Percentiles rank a stretch among this genome's conserved stretches.
phyloP scores from a whole-genome alignment of 305 asterid genomes.

The Plantago rigida region DNA sequence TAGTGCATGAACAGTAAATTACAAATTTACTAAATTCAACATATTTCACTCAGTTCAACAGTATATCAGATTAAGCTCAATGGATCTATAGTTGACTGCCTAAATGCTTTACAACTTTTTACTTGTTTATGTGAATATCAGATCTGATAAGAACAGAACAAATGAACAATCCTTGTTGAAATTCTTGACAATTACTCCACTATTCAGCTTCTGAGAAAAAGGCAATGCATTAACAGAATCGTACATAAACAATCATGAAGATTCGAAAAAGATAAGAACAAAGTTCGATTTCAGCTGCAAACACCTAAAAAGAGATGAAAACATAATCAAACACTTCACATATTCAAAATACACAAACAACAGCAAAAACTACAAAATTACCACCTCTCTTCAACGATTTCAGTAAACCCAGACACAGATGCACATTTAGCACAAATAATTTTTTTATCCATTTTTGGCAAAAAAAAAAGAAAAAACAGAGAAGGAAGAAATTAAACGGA shows the following conservation, averaged over 20 bases:
- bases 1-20: too few species aligned
- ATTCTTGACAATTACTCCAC: too few species aligned
- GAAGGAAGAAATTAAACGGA: conserved; percentile 24
- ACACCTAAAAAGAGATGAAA: too few species aligned
- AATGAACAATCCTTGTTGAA: too few species aligned
- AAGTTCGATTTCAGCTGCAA: background rate
- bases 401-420: background rate
- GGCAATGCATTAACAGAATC: background rate
- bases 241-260: background rate
- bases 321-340: background rate
- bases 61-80: too few species aligned
- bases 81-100: too few species aligned
- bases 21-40: too few species aligned
- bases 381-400: too few species aligned
- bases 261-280: background rate
- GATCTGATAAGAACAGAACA: background rate
- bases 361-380: background rate
- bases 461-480: background rate
- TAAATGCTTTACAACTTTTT: too few species aligned
- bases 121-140: background rate
- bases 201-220: background rate
- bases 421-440: background rate
- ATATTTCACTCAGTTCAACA: too few species aligned
- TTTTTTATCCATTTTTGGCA: background rate
- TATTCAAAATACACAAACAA: background rate